Conservation (phyloP, 176 grass and related monocot genomes). For the Oryza meyeriana region DNA sequence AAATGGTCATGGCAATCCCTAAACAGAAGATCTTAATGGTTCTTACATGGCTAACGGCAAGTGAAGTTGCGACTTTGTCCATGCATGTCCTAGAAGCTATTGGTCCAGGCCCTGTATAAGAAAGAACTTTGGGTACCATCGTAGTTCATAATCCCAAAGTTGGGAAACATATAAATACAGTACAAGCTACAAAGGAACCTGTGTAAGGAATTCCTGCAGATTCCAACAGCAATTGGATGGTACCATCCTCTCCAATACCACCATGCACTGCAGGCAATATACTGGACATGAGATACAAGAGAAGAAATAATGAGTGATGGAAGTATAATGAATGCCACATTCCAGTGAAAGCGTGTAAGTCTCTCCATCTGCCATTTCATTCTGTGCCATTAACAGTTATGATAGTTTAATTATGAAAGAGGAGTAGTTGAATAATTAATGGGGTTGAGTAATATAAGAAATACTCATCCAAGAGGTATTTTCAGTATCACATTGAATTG, state of each 20-base stretch:
- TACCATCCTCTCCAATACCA: conserved; percentile 98
- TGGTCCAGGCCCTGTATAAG: conserved; percentile 70
- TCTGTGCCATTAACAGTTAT: not conserved
- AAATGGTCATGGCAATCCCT: not conserved
- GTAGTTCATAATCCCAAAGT: conserved; percentile 25
- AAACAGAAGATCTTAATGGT: conserved; percentile 32
- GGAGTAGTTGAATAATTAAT: not conserved
- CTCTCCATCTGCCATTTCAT: not conserved
- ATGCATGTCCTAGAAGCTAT: conserved; percentile 89
- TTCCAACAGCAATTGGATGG: conserved; percentile 82
- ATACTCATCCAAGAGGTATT: not conserved
- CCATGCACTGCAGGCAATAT: conserved; percentile 78
- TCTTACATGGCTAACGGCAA: conserved; percentile 73
- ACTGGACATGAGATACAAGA: not conserved
- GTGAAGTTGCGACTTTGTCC: conserved; percentile 83
- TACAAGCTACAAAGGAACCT: conserved; percentile 35
- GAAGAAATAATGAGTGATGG: not conserved
- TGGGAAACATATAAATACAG: not conserved
- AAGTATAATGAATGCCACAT: not conserved
- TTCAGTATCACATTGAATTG: not conserved
- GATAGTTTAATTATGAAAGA: not conserved
- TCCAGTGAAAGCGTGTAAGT: not conserved
- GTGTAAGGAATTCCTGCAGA: conserved; percentile 85
- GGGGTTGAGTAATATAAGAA: not conserved
- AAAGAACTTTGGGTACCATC: not conserved